phyloP scores from a whole-genome alignment of 345 rosid genomes.

The Bruguiera sexangula region DNA sequence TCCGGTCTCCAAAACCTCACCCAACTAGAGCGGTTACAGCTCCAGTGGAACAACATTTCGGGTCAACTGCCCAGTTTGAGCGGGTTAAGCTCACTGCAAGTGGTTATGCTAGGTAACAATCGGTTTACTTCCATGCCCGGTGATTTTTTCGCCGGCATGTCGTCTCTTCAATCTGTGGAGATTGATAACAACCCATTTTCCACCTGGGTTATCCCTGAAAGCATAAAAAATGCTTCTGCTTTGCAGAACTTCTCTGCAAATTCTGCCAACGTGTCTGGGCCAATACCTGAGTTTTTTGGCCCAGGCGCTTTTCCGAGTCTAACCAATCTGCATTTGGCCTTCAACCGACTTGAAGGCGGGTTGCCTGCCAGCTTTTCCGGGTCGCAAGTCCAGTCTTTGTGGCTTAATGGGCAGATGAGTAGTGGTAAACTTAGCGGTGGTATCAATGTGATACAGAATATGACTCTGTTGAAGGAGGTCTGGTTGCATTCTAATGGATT shows the following conservation, averaged over 20 bases:
- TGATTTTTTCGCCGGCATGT: constrained; percentile 58
- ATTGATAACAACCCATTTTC: constrained; percentile 72
- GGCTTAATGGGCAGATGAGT: constrained; percentile 75
- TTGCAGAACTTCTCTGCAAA: constrained; percentile 85
- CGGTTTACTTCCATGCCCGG: constrained; percentile 57
- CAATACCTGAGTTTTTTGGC: constrained; percentile 64
- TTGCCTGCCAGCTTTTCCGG: constrained; percentile 59
- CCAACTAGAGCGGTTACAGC: constrained; percentile 66
- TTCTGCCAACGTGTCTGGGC: constrained; percentile 64
- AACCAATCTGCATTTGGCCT: constrained; percentile 59
- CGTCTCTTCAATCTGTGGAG: constrained; percentile 65
- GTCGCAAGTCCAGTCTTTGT: constrained; percentile 69
- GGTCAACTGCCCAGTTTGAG: constrained; percentile 63
- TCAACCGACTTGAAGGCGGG: constrained; percentile 59
- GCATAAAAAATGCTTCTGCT: constrained; percentile 55
- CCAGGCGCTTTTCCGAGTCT: constrained; percentile 63
- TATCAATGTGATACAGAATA: constrained; percentile 60
- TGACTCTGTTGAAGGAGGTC: constrained; percentile 70
- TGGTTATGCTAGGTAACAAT: constrained; percentile 60
- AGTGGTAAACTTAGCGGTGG: constrained; percentile 46
- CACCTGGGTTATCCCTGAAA: constrained; percentile 65
- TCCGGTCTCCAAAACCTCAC: constrained; percentile 45
- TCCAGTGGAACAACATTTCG: constrained; percentile 67
- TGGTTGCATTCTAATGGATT: constrained; percentile 84
- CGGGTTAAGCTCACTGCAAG: constrained; percentile 64